phyloP scores from a whole-genome alignment of 371 early-diverging fungal species.

The Circinella minor region DNA sequence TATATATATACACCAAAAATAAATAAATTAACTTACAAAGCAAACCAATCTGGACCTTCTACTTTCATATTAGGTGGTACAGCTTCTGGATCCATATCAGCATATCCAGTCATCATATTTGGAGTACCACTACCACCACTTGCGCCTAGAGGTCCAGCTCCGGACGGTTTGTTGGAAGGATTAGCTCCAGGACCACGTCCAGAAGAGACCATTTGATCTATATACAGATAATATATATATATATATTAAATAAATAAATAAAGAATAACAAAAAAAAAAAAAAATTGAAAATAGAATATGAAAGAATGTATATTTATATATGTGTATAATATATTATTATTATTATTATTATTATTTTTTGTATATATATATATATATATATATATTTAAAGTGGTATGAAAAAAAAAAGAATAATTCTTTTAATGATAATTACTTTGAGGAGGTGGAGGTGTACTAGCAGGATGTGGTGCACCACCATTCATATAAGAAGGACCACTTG shows the following conservation, averaged over 20 bases:
- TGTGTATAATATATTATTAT: slow-evolving; percentile 6
- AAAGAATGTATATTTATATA: neutral
- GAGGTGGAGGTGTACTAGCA: slow-evolving; percentile 39
- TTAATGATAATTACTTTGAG: slow-evolving; percentile 4
- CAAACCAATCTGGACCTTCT: slow-evolving; percentile 92
- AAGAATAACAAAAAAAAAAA: too few species aligned
- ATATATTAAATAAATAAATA: too few species aligned
- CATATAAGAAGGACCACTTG: slow-evolving; percentile 39
- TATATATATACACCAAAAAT: neutral
- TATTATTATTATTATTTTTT: too few species aligned
- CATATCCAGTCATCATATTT: slow-evolving; percentile 51
- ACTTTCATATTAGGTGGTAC: slow-evolving; percentile 80
- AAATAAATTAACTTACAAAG: slow-evolving; percentile 50
- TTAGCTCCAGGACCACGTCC: slow-evolving; percentile 20
- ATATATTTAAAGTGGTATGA: neutral
- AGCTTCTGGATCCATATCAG: slow-evolving; percentile 83
- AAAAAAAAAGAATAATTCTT: neutral
- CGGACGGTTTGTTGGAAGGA: slow-evolving; percentile 19
- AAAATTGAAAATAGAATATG: too few species aligned
- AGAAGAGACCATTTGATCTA: slow-evolving; percentile 15
- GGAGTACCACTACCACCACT: slow-evolving; percentile 6
- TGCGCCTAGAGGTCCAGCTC: slow-evolving; percentile 26
- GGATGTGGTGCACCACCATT: slow-evolving; percentile 47
- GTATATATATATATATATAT: too few species aligned
- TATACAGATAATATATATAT: too few species aligned